phyloP scores from a whole-genome alignment of 805 yeast species.

The Ogataea thermomethanolica region DNA sequence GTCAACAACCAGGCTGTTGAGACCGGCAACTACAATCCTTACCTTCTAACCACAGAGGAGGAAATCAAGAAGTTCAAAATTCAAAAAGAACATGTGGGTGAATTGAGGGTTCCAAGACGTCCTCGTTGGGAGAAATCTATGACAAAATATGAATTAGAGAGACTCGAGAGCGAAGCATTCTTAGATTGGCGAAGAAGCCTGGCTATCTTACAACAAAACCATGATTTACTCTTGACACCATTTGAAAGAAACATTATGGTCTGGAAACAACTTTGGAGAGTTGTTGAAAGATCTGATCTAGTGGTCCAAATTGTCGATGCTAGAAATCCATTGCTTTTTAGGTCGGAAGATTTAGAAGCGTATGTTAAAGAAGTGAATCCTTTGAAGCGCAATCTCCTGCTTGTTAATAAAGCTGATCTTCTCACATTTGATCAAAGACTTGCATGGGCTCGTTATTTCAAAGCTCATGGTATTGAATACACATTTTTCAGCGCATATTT shows the following conservation, averaged over 20 bases:
- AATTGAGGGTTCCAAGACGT: constrained; percentile 85
- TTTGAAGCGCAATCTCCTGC: constrained; percentile 72
- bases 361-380: constrained; percentile 77
- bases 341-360: constrained; percentile 78
- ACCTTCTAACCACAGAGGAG: constrained; percentile 63
- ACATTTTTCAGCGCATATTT: constrained; percentile 91
- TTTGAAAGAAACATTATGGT: constrained; percentile 96
- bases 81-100: constrained; percentile 63
- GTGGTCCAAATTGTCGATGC: constrained; percentile 98
- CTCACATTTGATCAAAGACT: constrained; percentile 72
- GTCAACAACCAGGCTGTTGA: constrained; percentile 74
- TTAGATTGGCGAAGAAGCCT: constrained; percentile 91
- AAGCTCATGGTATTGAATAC: constrained; percentile 62
- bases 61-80: constrained; percentile 55
- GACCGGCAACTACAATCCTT: constrained; percentile 46
- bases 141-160: constrained; percentile 73
- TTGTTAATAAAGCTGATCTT: constrained; percentile 93
- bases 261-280: constrained; percentile 98
- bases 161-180: constrained; percentile 86
- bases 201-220: constrained; percentile 78
- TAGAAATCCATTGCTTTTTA: constrained; percentile 84
- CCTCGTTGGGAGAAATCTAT: constrained; percentile 79
- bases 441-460: constrained; percentile 85
- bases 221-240: constrained; percentile 87
- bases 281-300: constrained; percentile 89